Conservation (phyloP, 2,329 filamentous ascomycete species). For the Chrysosporium keratinophilum region DNA sequence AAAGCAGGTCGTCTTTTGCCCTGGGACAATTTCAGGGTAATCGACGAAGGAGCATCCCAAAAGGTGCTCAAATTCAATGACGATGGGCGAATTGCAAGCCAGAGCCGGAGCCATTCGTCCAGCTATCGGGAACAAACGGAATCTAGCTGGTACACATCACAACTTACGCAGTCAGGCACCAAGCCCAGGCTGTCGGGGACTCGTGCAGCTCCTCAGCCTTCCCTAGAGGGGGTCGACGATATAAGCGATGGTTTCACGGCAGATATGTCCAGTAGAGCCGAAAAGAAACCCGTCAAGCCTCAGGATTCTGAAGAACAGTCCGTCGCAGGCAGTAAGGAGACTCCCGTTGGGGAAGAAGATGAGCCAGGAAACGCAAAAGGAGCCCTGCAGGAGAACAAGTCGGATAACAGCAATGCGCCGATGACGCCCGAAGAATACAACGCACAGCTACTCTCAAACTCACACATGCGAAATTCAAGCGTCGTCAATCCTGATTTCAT, state of each 20-base stretch:
- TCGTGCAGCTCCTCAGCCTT: background rate
- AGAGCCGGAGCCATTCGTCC: constrained; percentile 48
- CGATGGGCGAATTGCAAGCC: constrained; percentile 55
- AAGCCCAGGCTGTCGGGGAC: background rate
- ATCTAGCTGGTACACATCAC: constrained; percentile 69
- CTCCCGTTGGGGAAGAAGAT: background rate
- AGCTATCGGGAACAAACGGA: constrained; percentile 75
- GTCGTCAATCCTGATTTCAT: constrained; percentile 89
- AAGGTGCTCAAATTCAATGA: constrained; percentile 56
- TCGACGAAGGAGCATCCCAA: constrained; percentile 76
- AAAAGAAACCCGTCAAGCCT: background rate
- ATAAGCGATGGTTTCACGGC: background rate
- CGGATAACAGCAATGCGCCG: background rate
- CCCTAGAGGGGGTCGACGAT: background rate
- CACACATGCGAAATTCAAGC: constrained; percentile 75
- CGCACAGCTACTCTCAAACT: constrained; percentile 69
- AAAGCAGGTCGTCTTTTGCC: constrained; percentile 68
- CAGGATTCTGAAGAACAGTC: background rate
- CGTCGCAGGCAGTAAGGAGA: background rate
- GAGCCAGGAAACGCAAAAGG: background rate
- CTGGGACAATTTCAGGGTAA: constrained; percentile 74
- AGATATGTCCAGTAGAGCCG: background rate
- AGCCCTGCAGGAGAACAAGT: background rate
- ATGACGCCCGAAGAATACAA: constrained; percentile 92
- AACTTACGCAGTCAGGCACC: constrained; percentile 42